phyloP scores from a whole-genome alignment of 2,329 filamentous ascomycete genomes.

The Cyclaneusma minus region DNA sequence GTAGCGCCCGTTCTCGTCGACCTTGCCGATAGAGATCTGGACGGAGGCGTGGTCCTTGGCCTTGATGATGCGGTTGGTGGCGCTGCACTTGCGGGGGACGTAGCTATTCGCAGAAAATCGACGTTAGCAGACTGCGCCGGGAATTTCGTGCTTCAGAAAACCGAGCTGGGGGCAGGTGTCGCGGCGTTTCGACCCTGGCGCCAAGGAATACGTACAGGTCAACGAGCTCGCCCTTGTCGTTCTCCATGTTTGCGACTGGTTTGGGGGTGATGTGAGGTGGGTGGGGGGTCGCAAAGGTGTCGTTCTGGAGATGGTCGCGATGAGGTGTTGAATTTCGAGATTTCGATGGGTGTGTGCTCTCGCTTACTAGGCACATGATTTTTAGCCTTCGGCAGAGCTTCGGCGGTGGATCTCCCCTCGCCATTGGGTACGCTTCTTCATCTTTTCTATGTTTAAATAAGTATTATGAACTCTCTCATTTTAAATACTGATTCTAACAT shows the following conservation, averaged over 20 bases:
- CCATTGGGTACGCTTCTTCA: too few relatives aligned
- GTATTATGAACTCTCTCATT: too few relatives aligned
- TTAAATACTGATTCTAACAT: too few relatives aligned
- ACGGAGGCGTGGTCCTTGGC: constrained; percentile 99
- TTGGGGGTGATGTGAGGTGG: constrained; percentile 20
- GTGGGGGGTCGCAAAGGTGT: constrained; percentile 10
- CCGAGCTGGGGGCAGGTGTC: constrained; percentile 2
- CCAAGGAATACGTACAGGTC: constrained; percentile 60
- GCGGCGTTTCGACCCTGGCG: constrained; percentile 1
- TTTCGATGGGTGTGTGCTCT: constrained; percentile 3
- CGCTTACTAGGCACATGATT: too few relatives aligned
- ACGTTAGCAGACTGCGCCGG: constrained; percentile 4
- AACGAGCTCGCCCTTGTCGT: constrained; percentile 99
- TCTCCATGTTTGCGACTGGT: constrained; percentile 70
- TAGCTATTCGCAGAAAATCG: constrained; percentile 45
- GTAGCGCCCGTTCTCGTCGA: constrained; percentile 92
- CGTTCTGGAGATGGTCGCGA: constrained; percentile 4
- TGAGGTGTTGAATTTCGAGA: constrained; percentile 4
- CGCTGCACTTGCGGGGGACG: constrained; percentile 97
- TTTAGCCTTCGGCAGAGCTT: too few relatives aligned
- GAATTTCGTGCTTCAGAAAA: constrained; percentile 6
- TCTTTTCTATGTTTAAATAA: too few relatives aligned
- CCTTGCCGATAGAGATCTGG: constrained; percentile 93
- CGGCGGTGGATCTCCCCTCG: too few relatives aligned
- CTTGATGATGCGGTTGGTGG: constrained; percentile 99